Evolutionary conservation across 164 flowering plant genomes (phyloP).

Genomic region (Vitis labrusca): DNA sequence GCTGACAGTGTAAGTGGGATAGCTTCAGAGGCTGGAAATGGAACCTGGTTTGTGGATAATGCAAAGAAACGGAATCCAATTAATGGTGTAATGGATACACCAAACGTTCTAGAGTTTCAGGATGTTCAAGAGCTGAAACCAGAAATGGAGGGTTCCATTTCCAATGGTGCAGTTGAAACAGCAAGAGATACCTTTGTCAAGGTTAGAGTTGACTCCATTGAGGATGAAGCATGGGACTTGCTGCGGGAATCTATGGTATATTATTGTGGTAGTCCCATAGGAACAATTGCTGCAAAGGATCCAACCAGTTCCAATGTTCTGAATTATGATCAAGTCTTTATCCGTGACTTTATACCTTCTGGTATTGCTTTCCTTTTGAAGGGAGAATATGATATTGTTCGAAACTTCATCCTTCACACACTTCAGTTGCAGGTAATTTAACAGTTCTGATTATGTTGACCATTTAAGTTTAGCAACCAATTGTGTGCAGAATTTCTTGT

Average conservation of each 20-base stretch:
- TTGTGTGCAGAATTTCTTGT: background rate
- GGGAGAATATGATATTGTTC: slow-evolving; percentile 63
- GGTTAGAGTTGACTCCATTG: slow-evolving; percentile 24
- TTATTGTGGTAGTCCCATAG: slow-evolving; percentile 56
- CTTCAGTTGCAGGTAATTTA: slow-evolving; percentile 59
- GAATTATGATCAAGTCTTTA: slow-evolving; percentile 67
- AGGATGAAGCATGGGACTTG: slow-evolving; percentile 63
- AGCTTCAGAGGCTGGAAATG: slow-evolving; percentile 27
- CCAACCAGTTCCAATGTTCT: slow-evolving; percentile 40
- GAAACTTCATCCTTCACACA: slow-evolving; percentile 56
- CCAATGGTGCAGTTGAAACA: slow-evolving; percentile 24
- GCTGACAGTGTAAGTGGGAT: slow-evolving; percentile 29
- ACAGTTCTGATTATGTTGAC: background rate
- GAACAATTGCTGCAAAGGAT: slow-evolving; percentile 65
- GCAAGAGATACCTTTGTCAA: slow-evolving; percentile 12
- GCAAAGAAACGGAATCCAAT: slow-evolving; percentile 23
- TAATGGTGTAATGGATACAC: slow-evolving; percentile 12
- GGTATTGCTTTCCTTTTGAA: slow-evolving; percentile 63
- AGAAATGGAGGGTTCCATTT: slow-evolving; percentile 11
- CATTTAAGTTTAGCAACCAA: background rate
- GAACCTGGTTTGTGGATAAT: slow-evolving; percentile 30
- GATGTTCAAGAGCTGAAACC: slow-evolving; percentile 16
- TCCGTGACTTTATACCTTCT: slow-evolving; percentile 65
- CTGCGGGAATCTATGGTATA: slow-evolving; percentile 46
- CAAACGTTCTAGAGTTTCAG: slow-evolving; percentile 25